Evolutionary conservation across 2,329 filamentous ascomycete genomes (phyloP).

Genomic region (Scytalidium sp.): DNA sequence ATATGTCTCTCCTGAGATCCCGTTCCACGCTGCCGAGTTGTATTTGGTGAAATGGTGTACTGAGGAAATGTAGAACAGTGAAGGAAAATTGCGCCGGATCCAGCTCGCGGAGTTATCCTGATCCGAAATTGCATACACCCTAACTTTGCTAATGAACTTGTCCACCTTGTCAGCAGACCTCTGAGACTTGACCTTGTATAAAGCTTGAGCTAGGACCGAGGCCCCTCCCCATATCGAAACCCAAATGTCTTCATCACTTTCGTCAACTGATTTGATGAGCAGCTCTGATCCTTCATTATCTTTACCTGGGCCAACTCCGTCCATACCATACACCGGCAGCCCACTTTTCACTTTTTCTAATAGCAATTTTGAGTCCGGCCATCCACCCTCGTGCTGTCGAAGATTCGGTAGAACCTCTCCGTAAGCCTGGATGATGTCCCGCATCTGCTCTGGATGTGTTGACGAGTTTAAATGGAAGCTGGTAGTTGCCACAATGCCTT

Average conservation of each 20-base stretch:
- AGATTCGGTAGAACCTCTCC: neutral
- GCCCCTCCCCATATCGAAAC: slow-evolving; percentile 51
- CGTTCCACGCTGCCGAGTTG: slow-evolving; percentile 50
- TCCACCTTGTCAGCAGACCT: slow-evolving; percentile 28
- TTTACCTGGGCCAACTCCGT: neutral
- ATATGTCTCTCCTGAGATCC: slow-evolving; percentile 48
- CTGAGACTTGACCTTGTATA: slow-evolving; percentile 37
- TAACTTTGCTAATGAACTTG: slow-evolving; percentile 37
- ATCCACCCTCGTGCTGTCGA: neutral
- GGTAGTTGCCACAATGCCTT: slow-evolving; percentile 34
- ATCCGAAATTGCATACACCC: slow-evolving; percentile 56
- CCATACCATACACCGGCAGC: neutral
- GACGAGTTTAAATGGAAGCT: slow-evolving; percentile 25
- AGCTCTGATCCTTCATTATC: slow-evolving; percentile 36
- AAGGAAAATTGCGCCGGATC: slow-evolving; percentile 51
- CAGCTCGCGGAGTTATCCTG: slow-evolving; percentile 56
- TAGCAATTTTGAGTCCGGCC: neutral
- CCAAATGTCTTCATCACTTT: slow-evolving; percentile 42
- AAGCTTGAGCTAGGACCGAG: slow-evolving; percentile 48
- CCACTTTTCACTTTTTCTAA: neutral
- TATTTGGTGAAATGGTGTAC: slow-evolving; percentile 57
- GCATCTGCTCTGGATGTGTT: slow-evolving; percentile 9
- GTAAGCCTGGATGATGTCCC: slow-evolving; percentile 2
- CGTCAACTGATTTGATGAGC: slow-evolving; percentile 38
- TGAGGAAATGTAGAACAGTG: slow-evolving; percentile 53